phyloP scores from a whole-genome alignment of 148 eudicot genomes.

The Mesembryanthemum crystallinum region DNA sequence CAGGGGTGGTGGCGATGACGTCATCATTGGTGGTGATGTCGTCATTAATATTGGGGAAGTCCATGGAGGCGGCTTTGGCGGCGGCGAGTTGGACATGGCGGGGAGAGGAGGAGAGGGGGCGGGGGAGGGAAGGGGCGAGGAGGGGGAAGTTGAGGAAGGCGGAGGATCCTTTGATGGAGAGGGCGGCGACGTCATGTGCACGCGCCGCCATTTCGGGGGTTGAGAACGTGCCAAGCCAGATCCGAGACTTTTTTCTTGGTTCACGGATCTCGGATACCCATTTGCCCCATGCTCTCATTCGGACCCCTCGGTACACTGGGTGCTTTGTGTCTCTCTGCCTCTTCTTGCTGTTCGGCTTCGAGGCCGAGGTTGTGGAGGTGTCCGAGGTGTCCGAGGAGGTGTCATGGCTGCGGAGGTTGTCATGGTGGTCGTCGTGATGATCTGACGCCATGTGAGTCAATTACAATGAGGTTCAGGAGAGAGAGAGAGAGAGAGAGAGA shows the following conservation, averaged over 20 bases:
- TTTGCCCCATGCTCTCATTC: conserved; percentile 72
- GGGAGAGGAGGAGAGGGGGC: conserved; percentile 49
- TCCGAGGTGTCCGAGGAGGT: conserved; percentile 1
- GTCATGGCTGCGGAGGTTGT: not conserved
- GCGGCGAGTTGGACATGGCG: conserved; percentile 70
- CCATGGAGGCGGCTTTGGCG: conserved; percentile 56
- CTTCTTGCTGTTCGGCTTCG: not conserved
- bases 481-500: too few relatives aligned
- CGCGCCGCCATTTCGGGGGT: conserved; percentile 86
- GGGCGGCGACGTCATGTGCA: conserved; percentile 73
- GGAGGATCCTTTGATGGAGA: conserved; percentile 46
- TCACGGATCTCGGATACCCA: conserved; percentile 81
- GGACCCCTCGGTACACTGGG: conserved; percentile 64
- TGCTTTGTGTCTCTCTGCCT: conserved; percentile 38
- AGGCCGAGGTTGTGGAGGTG: not conserved
- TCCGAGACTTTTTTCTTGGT: conserved; percentile 61
- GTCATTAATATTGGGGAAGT: not conserved
- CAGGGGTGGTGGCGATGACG: conserved; percentile 16
- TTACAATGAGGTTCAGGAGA: not conserved
- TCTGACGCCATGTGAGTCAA: conserved; percentile 8
- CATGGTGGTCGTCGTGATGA: not conserved
- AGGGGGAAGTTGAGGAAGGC: conserved; percentile 73
- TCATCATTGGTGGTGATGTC: not conserved
- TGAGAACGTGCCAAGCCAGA: conserved; percentile 77
- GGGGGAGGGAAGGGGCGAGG: conserved; percentile 45